Evolutionary conservation across 805 yeast species (phyloP).

Genomic region (Lipomyces kockii): DNA sequence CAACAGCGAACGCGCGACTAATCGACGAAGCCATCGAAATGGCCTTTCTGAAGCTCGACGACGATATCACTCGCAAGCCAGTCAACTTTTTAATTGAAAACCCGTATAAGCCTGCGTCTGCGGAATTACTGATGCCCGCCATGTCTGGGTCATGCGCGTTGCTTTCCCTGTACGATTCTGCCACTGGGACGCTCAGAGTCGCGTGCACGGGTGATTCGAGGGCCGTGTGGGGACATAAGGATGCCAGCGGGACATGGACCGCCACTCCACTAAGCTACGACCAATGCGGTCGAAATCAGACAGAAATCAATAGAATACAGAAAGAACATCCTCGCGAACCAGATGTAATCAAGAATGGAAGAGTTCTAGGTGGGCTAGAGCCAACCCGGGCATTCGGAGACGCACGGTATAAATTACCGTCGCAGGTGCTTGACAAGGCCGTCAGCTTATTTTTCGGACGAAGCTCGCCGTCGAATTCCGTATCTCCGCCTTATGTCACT

Average conservation of each 20-base stretch:
- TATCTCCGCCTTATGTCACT: slow-evolving; percentile 96
- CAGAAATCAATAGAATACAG: slow-evolving; percentile 81
- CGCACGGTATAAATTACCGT: slow-evolving; percentile 86
- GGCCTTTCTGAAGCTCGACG: slow-evolving; percentile 83
- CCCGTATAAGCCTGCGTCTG: slow-evolving; percentile 65
- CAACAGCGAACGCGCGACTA: slow-evolving; percentile 46
- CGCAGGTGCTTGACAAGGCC: slow-evolving; percentile 70
- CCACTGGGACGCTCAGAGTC: slow-evolving; percentile 70
- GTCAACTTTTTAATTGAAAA: slow-evolving; percentile 69
- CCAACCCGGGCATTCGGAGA: slow-evolving; percentile 98
- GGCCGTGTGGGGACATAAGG: slow-evolving; percentile 75
- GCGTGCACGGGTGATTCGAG: slow-evolving; percentile 98
- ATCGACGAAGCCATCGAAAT: slow-evolving; percentile 79
- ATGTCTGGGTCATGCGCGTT: slow-evolving; percentile 94
- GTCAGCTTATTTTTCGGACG: slow-evolving; percentile 82
- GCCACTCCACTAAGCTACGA: slow-evolving; percentile 85
- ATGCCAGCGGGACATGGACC: slow-evolving; percentile 70
- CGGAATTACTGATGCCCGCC: slow-evolving; percentile 85
- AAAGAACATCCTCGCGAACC: slow-evolving; percentile 92
- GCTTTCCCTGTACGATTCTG: slow-evolving; percentile 82
- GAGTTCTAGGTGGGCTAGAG: slow-evolving; percentile 90
- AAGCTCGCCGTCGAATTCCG: slow-evolving; percentile 63
- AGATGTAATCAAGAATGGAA: slow-evolving; percentile 74
- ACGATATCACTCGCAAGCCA: slow-evolving; percentile 79
- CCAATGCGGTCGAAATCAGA: slow-evolving; percentile 90